phyloP scores from a whole-genome alignment of 768 basidiomycete genomes.

The Mycena galericulata region DNA sequence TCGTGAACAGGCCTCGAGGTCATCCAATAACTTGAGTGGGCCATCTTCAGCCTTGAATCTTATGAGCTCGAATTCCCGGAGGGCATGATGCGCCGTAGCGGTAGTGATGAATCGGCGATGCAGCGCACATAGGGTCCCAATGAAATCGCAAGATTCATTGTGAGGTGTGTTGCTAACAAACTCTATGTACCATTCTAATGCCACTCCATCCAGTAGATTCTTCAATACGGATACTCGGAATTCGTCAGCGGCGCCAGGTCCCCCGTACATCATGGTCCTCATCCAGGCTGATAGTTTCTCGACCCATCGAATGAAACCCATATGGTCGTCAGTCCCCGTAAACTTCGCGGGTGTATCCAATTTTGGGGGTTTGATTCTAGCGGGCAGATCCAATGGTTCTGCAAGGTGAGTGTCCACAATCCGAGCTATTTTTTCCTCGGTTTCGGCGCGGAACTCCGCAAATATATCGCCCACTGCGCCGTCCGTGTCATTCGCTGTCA shows the following conservation, averaged over 20 bases:
- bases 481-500: neutral
- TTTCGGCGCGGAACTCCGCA: neutral
- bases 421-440: neutral
- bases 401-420: neutral
- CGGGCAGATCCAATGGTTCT: neutral
- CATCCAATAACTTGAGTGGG: neutral
- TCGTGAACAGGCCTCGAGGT: neutral
- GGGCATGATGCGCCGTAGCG: neutral
- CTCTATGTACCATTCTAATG: constrained; percentile 9
- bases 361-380: neutral
- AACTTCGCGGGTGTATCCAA: constrained; percentile 1
- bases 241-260: neutral
- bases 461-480: neutral
- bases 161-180: neutral
- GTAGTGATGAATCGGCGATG: constrained; percentile 1
- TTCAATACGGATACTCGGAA: neutral
- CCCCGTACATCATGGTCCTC: constrained; percentile 13
- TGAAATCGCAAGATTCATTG: neutral
- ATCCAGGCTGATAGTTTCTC: neutral
- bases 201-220: neutral
- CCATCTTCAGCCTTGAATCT: neutral
- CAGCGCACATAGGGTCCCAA: neutral
- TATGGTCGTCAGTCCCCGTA: neutral
- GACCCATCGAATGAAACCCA: neutral
- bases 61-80: neutral